Evolutionary conservation across 305 asterid genomes (phyloP).

Genomic region (Solanum aculeatissimum): DNA sequence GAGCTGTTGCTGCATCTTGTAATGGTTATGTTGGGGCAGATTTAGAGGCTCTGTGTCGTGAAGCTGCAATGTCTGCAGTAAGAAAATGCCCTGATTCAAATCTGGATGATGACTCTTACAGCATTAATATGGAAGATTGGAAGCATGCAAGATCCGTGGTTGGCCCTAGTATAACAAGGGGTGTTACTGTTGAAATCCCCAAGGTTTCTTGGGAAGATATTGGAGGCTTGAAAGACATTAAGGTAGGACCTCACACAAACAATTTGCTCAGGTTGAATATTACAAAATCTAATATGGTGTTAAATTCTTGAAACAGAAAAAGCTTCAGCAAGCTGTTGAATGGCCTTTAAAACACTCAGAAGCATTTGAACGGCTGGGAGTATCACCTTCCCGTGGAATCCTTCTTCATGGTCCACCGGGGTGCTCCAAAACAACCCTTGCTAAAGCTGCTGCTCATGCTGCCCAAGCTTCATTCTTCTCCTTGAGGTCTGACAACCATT

Average conservation of each 20-base stretch:
- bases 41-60: conserved; percentile 88
- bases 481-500: conserved; percentile 43
- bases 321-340: conserved; percentile 94
- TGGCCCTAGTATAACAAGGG: conserved; percentile 92
- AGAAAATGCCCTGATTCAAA: conserved; percentile 28
- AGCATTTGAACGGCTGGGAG: conserved; percentile 66
- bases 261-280: neutral
- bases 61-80: conserved; percentile 54
- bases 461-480: conserved; percentile 96
- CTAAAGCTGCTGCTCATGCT: conserved; percentile 92
- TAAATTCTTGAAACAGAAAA: conserved; percentile 51
- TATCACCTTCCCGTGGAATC: conserved; percentile 72
- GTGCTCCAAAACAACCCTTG: conserved; percentile 97
- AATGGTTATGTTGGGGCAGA: conserved; percentile 98
- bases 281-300: neutral
- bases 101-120: conserved; percentile 12
- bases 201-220: conserved; percentile 94
- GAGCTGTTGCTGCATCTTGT: conserved; percentile 69
- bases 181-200: conserved; percentile 80
- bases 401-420: conserved; percentile 99
- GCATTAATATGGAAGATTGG: conserved; percentile 57
- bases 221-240: conserved; percentile 75
- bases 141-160: conserved; percentile 66
- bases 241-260: conserved; percentile 33
- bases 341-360: conserved; percentile 84